A percentile compares a stretch with the other conserved stretches of the same genome.
Conservation (phyloP, 257 asterid species). For the Capsicum baccatum region DNA sequence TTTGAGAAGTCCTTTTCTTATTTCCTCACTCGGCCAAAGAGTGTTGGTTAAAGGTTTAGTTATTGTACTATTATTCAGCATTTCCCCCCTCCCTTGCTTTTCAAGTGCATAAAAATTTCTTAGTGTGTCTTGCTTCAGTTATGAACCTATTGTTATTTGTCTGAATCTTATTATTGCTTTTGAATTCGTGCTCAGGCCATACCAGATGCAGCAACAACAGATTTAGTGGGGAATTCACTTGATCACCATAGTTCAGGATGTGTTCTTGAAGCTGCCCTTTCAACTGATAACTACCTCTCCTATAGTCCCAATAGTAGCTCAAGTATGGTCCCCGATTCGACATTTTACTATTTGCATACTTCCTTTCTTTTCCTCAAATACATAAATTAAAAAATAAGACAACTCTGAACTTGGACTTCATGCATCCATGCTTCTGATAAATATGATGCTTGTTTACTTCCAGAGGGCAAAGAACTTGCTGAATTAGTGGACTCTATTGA, state of each 20-base stretch:
- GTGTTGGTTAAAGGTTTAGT: neutral
- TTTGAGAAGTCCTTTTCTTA: neutral
- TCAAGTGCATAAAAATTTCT: neutral
- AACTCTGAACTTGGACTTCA: neutral
- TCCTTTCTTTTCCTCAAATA: conserved; percentile 14
- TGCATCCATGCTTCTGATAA: conserved; percentile 21
- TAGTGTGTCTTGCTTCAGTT: neutral
- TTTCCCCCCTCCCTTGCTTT: neutral
- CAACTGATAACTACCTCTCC: conserved; percentile 72
- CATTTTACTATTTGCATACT: neutral
- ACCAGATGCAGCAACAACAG: conserved; percentile 36
- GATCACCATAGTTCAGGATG: conserved; percentile 89
- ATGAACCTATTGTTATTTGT: neutral
- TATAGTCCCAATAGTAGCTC: conserved; percentile 65
- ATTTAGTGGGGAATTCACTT: conserved; percentile 42
- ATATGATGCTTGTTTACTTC: conserved; percentile 15
- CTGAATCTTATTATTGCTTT: conserved; percentile 16
- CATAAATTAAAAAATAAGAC: neutral
- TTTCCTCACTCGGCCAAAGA: neutral
- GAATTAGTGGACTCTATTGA: conserved; percentile 46
- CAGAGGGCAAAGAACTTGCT: conserved; percentile 52
- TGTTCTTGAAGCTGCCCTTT: conserved; percentile 77
- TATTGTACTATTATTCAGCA: neutral
- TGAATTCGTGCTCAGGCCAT: conserved; percentile 46
- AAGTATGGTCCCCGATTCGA: conserved; percentile 47